Conservation (phyloP, 352 stramenopile species). For the Globisporangium irregulare region DNA sequence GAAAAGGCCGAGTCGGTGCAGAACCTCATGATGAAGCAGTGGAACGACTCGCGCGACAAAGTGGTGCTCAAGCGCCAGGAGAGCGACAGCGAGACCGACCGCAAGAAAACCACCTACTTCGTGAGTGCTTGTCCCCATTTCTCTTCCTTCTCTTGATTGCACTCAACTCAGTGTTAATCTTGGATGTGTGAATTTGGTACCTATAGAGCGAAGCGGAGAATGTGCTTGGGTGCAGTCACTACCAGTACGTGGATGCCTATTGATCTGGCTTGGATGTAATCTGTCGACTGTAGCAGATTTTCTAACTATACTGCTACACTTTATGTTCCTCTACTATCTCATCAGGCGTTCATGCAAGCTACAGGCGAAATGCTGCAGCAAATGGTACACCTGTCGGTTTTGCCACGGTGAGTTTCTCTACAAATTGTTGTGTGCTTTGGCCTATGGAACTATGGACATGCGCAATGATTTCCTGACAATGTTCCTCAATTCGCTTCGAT, state of each 20-base stretch:
- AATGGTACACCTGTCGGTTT: conserved; percentile 89
- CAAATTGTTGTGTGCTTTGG: neutral
- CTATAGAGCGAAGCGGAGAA: conserved; percentile 55
- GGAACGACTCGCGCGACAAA: conserved; percentile 70
- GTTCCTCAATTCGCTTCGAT: neutral
- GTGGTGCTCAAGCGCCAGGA: conserved; percentile 32
- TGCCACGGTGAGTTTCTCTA: conserved; percentile 74
- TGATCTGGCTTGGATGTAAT: neutral
- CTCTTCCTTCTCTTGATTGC: neutral
- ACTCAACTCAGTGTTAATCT: neutral
- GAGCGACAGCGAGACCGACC: conserved; percentile 49
- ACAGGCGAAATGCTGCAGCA: conserved; percentile 82
- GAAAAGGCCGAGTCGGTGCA: conserved; percentile 83
- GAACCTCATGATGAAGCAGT: conserved; percentile 86
- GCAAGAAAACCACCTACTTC: conserved; percentile 45
- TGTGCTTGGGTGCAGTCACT: conserved; percentile 82
- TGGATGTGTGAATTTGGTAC: neutral
- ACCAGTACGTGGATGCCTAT: conserved; percentile 49
- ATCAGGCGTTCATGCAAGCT: conserved; percentile 74
- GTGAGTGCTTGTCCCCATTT: conserved; percentile 25
- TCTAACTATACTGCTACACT: neutral
- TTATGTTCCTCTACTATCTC: neutral
- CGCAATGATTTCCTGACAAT: neutral
- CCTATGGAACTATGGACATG: neutral
- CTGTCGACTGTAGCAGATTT: neutral